Conservation (phyloP, 768 basidiomycete species). For the Coprinopsis sp. region DNA sequence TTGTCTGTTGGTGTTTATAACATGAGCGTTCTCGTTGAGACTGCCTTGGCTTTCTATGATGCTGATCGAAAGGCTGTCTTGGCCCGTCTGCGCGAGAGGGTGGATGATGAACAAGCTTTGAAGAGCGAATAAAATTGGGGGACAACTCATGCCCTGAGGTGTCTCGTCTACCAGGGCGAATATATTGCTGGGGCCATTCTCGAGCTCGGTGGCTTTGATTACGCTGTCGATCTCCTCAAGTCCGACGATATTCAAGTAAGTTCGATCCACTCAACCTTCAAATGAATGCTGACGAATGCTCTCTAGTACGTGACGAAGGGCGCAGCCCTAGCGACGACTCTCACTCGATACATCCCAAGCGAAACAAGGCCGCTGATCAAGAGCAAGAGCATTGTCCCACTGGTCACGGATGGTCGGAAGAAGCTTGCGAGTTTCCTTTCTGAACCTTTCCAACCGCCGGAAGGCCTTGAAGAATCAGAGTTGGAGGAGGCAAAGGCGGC, state of each 20-base stretch:
- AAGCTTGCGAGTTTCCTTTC: not conserved
- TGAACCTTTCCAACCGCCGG: not conserved
- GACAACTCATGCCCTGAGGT: constrained; percentile 14
- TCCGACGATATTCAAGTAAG: constrained; percentile 15
- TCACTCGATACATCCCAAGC: not conserved
- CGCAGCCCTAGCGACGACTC: not conserved
- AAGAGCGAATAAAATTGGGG: constrained; percentile 17
- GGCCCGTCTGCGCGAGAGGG: constrained; percentile 5
- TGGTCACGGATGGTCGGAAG: not conserved
- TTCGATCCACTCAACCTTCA: not conserved
- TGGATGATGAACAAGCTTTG: constrained; percentile 10
- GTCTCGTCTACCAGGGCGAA: constrained; percentile 8
- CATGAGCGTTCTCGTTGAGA: not conserved
- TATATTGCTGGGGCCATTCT: constrained; percentile 7
- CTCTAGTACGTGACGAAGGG: not conserved
- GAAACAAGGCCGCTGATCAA: not conserved
- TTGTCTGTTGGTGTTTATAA: not conserved
- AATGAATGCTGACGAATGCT: not conserved
- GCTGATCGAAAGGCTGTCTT: constrained; percentile 7
- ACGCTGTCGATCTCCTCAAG: constrained; percentile 13
- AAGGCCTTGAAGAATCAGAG: not conserved
- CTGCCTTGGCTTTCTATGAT: constrained; percentile 1
- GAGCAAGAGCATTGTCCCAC: not conserved
- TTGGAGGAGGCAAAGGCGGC: not conserved
- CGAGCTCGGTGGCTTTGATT: constrained; percentile 16